Conservation (phyloP, 2,329 filamentous ascomycete genomes). For the Aureobasidium sp. region DNA sequence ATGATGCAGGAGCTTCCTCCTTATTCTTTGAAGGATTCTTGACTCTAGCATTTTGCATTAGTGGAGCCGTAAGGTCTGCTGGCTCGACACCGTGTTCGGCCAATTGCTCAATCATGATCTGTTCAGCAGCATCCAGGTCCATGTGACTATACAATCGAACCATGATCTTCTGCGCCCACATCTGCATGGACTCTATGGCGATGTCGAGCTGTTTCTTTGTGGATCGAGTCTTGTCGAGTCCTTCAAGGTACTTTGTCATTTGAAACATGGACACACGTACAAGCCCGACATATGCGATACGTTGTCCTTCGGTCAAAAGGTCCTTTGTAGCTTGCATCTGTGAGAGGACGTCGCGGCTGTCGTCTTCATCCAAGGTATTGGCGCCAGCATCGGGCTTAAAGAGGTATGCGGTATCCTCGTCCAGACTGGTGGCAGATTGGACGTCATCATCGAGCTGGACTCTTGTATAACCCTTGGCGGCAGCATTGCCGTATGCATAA, state of each 20-base stretch:
- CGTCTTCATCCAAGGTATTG: slow-evolving; percentile 67
- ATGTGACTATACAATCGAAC: slow-evolving; percentile 88
- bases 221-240: slow-evolving; percentile 54
- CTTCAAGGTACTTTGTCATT: slow-evolving; percentile 64
- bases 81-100: slow-evolving; percentile 86
- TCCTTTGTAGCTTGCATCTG: slow-evolving; percentile 97
- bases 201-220: slow-evolving; percentile 66
- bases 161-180: slow-evolving; percentile 99
- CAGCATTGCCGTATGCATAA: slow-evolving; percentile 67
- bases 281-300: slow-evolving; percentile 91
- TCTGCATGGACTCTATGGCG: slow-evolving; percentile 71
- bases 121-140: slow-evolving; percentile 86
- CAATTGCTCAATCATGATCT: slow-evolving; percentile 98
- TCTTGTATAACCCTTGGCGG: slow-evolving; percentile 89
- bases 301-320: slow-evolving; percentile 87
- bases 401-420: slow-evolving; percentile 92
- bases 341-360: slow-evolving; percentile 68
- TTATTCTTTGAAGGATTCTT: slow-evolving; percentile 59
- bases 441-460: slow-evolving; percentile 95
- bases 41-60: slow-evolving; percentile 89
- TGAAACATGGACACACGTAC: slow-evolving; percentile 72
- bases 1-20: slow-evolving; percentile 2
- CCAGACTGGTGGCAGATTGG: slow-evolving; percentile 88
- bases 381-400: slow-evolving; percentile 63
- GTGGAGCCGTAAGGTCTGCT: slow-evolving; percentile 70